These are phyloP conservation scores for Jatropha curcas DNA, from an alignment of 345 rosid genomes.

Conservation along the genomic window DNA sequence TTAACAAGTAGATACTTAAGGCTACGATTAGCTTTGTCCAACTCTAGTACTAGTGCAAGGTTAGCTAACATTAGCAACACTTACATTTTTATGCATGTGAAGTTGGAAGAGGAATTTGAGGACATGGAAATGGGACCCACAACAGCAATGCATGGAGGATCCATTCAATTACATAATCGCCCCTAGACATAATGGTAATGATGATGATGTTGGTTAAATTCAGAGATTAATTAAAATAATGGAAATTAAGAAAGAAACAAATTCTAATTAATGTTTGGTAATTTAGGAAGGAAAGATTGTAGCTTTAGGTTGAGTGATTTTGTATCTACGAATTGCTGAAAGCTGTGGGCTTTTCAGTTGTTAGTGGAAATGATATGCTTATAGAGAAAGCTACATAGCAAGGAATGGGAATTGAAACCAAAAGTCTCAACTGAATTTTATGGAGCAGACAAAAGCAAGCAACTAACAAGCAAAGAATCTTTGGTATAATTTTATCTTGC, in stretches of 20 bases:
- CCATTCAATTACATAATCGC: neutral
- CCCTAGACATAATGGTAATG: no score
- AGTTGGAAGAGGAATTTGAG: neutral
- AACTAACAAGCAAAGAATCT: constrained; percentile 8
- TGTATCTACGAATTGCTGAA: neutral
- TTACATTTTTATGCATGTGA: neutral
- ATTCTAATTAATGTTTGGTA: no score
- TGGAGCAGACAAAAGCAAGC: constrained; percentile 5
- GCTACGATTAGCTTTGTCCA: no score
- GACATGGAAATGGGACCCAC: neutral
- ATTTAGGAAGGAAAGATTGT: no score
- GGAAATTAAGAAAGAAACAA: no score
- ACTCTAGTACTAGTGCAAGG: no score
- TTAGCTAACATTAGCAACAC: no score
- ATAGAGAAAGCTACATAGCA: neutral
- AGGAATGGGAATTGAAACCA: neutral
- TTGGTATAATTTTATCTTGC: neutral
- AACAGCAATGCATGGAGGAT: neutral
- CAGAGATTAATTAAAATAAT: no score
- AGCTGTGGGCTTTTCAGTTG: neutral
- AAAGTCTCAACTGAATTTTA: neutral
- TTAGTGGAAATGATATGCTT: neutral
- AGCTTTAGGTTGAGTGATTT: no score
- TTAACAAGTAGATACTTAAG: no score
- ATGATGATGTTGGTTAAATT: no score